Conservation (phyloP, 495 filamentous ascomycete genomes). For the Penicillium steckii region DNA sequence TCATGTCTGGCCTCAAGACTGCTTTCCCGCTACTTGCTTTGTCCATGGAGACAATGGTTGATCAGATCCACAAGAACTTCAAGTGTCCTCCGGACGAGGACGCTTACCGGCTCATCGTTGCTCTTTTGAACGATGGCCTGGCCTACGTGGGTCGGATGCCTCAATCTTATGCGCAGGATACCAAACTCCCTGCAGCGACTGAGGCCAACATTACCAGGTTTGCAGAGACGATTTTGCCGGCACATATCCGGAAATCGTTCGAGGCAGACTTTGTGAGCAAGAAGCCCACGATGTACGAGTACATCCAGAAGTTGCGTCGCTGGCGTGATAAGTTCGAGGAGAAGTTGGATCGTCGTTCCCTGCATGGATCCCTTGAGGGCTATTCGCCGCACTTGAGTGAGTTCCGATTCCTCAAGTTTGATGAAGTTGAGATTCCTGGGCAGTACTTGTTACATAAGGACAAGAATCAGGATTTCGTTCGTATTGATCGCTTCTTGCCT, state of each 20-base stretch:
- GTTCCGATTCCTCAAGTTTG: constrained; percentile 95
- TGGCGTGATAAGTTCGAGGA: constrained; percentile 99
- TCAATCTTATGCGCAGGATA: constrained; percentile 79
- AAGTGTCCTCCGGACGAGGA: constrained; percentile 98
- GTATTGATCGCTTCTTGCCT: constrained; percentile 93
- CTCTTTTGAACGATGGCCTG: constrained; percentile 90
- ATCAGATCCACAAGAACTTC: constrained; percentile 97
- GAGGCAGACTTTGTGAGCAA: constrained; percentile 91
- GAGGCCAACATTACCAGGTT: constrained; percentile 96
- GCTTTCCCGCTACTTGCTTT: constrained; percentile 92
- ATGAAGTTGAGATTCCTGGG: constrained; percentile 96
- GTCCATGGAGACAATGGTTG: constrained; percentile 99
- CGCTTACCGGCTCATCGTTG: constrained; percentile 95
- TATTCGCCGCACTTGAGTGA: constrained; percentile 91
- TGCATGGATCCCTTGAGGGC: constrained; percentile 67
- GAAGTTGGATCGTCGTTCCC: constrained; percentile 85
- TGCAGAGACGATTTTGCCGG: constrained; percentile 90
- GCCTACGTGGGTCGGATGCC: constrained; percentile 85
- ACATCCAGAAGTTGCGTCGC: constrained; percentile 92
- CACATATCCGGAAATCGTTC: constrained; percentile 90
- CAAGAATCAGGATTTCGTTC: constrained; percentile 97
- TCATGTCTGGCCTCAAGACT: constrained; percentile 90
- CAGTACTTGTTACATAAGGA: constrained; percentile 96
- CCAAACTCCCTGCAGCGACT: constrained; percentile 84
- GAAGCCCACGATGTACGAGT: constrained; percentile 94